phyloP scores from a whole-genome alignment of 2,329 filamentous ascomycete genomes.

The Claviceps sp. region DNA sequence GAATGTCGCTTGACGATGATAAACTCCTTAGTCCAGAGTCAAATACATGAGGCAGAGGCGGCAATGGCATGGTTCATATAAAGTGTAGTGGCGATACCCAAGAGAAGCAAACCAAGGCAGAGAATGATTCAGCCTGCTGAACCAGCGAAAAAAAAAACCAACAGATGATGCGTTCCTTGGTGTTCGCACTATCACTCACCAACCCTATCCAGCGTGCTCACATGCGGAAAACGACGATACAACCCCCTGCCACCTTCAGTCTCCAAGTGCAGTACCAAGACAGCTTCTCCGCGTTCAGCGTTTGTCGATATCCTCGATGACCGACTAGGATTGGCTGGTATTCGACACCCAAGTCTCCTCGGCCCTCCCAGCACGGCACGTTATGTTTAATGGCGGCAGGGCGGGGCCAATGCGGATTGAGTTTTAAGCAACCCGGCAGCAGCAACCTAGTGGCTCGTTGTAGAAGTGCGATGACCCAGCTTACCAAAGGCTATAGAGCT shows the following conservation, averaged over 20 bases:
- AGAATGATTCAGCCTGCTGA: neutral
- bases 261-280: neutral
- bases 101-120: neutral
- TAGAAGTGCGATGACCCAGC: neutral
- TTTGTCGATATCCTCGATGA: neutral
- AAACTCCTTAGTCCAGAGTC: conserved; percentile 13
- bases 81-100: neutral
- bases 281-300: neutral
- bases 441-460: neutral
- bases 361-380: neutral
- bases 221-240: neutral
- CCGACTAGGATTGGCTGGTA: neutral
- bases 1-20: conserved; percentile 2
- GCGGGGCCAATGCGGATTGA: neutral
- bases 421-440: neutral
- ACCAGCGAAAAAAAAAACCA: neutral
- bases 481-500: neutral
- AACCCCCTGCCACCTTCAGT: neutral
- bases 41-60: conserved; percentile 16
- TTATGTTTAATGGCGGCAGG: neutral
- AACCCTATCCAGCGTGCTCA: neutral
- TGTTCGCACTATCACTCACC: neutral
- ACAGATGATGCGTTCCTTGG: neutral
- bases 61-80: conserved; percentile 11
- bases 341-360: neutral